phyloP scores from a whole-genome alignment of 2,329 filamentous ascomycete species.

The Tolypocladium tundrense region DNA sequence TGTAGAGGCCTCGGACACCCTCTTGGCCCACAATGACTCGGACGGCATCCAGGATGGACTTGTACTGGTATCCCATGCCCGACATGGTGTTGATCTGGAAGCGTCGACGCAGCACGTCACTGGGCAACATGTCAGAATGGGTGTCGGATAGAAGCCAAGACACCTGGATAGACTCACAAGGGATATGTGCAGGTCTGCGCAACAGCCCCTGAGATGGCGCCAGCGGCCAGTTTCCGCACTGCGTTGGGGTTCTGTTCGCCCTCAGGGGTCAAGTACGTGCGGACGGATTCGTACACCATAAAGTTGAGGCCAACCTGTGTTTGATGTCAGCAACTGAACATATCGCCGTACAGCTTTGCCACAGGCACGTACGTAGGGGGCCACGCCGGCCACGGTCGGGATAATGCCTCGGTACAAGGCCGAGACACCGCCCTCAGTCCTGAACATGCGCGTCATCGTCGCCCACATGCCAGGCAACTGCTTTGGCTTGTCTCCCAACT shows the following conservation, averaged over 20 bases:
- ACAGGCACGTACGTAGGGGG: slow-evolving; percentile 62
- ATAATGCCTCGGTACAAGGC: slow-evolving; percentile 93
- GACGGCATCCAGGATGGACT: slow-evolving; percentile 74
- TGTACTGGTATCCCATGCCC: slow-evolving; percentile 95
- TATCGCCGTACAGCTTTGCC: background rate
- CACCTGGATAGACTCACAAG: slow-evolving; percentile 53
- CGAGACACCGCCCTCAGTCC: slow-evolving; percentile 70
- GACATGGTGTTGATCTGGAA: slow-evolving; percentile 99
- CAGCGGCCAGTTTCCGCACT: slow-evolving; percentile 73
- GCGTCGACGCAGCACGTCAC: slow-evolving; percentile 81
- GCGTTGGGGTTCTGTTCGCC: slow-evolving; percentile 76
- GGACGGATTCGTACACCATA: slow-evolving; percentile 91
- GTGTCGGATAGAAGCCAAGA: fast-evolving
- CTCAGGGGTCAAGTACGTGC: slow-evolving; percentile 74
- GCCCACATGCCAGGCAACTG: slow-evolving; percentile 88
- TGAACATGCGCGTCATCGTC: slow-evolving; percentile 77
- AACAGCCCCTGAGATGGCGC: slow-evolving; percentile 89
- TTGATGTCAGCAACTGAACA: slow-evolving; percentile 7
- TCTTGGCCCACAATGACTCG: slow-evolving; percentile 74
- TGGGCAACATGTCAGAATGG: slow-evolving; percentile 23
- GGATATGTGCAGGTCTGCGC: slow-evolving; percentile 98
- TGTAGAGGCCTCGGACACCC: slow-evolving; percentile 79
- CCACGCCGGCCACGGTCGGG: slow-evolving; percentile 88
- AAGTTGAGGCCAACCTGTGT: slow-evolving; percentile 88
- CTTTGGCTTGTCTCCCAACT: slow-evolving; percentile 51